Evolutionary conservation across 78 protist genomes (phyloP).

Genomic region (Dictyostelium firmibasis): DNA sequence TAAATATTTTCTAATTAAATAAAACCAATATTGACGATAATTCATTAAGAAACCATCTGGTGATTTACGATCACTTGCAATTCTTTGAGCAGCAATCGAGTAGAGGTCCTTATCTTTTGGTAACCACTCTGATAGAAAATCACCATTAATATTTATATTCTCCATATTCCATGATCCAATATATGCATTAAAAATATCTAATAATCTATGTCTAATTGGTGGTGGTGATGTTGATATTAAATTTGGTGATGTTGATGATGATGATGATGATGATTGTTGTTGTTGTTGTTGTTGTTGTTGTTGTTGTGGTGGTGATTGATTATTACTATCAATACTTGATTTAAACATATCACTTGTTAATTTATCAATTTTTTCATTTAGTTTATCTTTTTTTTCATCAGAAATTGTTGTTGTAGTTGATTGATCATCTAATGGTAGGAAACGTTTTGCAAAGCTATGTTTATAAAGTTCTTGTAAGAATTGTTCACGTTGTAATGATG

Average conservation of each 20-base stretch:
- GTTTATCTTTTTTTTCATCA: neutral
- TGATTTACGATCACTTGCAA: constrained; percentile 51
- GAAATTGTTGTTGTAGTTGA: neutral
- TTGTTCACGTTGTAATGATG: constrained; percentile 61
- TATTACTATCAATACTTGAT: neutral
- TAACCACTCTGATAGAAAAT: constrained; percentile 38
- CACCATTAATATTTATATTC: constrained; percentile 40
- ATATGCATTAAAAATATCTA: constrained; percentile 42
- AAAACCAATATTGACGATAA: constrained; percentile 70
- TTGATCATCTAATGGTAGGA: constrained; percentile 15
- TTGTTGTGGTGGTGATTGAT: neutral
- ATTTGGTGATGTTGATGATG: neutral
- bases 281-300: neutral
- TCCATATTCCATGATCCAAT: constrained; percentile 82
- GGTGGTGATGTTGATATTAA: neutral
- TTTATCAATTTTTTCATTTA: neutral
- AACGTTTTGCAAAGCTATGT: constrained; percentile 13
- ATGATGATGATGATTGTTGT: neutral
- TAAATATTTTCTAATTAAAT: constrained; percentile 43
- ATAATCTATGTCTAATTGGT: constrained; percentile 37
- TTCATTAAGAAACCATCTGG: constrained; percentile 69
- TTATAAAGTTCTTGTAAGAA: constrained; percentile 54
- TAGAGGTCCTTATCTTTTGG: constrained; percentile 47
- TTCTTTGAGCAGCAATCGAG: constrained; percentile 60
- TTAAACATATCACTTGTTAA: neutral